phyloP scores from a whole-genome alignment of 148 eudicot genomes.

The Rhododendron mucronatum region DNA sequence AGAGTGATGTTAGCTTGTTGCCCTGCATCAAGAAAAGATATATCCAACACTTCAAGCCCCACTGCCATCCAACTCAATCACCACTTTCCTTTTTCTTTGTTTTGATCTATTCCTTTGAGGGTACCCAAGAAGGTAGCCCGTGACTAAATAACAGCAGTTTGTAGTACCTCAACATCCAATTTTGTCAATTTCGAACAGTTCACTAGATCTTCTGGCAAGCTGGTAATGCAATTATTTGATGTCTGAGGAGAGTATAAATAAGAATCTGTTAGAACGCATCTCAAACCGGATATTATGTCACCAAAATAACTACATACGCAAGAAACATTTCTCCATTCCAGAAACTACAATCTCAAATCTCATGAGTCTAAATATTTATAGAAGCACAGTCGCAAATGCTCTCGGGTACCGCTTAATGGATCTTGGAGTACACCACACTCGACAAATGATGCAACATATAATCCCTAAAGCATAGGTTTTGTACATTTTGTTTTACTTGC shows the following conservation, averaged over 20 bases:
- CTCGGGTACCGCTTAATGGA: neutral
- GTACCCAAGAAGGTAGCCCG: neutral
- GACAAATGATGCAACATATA: neutral
- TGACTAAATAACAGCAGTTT: neutral
- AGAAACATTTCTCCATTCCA: neutral
- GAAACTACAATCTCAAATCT: neutral
- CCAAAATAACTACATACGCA: neutral
- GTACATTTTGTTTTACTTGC: neutral
- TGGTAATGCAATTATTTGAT: slow-evolving; percentile 72
- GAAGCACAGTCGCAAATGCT: neutral
- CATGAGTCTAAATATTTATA: neutral
- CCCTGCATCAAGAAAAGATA: slow-evolving; percentile 44
- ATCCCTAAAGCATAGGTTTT: neutral
- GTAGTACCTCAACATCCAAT: slow-evolving; percentile 79
- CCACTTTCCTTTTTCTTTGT: neutral
- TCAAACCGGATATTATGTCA: neutral
- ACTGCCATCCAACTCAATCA: neutral
- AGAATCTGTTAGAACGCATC: slow-evolving; percentile 8
- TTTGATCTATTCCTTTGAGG: neutral
- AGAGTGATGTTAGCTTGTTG: slow-evolving; percentile 63
- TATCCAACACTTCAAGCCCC: neutral
- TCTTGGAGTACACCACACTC: neutral
- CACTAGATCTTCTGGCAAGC: slow-evolving; percentile 75
- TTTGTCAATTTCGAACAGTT: slow-evolving; percentile 64
- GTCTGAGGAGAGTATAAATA: slow-evolving; percentile 38